Evolutionary conservation across 2,329 filamentous ascomycete genomes (phyloP), one percentile per base, ranked within the genome.

Genomic region (Neofusicoccum laricinum): DNA sequence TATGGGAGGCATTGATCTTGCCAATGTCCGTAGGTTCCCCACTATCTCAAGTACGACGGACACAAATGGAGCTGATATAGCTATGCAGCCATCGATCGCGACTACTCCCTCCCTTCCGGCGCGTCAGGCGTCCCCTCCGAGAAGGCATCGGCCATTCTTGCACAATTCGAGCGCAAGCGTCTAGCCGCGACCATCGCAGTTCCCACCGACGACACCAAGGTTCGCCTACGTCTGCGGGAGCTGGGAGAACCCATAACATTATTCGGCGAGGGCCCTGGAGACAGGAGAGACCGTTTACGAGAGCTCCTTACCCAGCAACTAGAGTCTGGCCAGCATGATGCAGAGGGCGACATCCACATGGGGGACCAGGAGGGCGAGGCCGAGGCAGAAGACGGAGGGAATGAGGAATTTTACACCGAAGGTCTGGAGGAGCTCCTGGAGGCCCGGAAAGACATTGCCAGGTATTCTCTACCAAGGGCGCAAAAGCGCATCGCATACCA

Each of bases 181-280:
- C 86, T 92, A 72, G 93, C 93, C 11, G 93, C 93, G 17, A 90
- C 90, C 11, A 91, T 98, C 70, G 90, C 91, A 12, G 95, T 99
- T 3, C 95, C 94, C 0, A 99, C 96, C 63, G 93, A 97, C 75
- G 95, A 99, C 81, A 88, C 86, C 67, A 88, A 91, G 71, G 93
- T 99, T 53, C 90, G 93, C 66, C 83, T 88, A 41, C 88, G 87
- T 69, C 84, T 98, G 65, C 88, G 95, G 68, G 90, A 95, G 71
- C 84, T 97, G 68, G 92, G 91, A n/a, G 91, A 99, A 74, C 95
- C 95, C 11, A 88, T 98, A 63, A 99, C 94, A 0, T 83, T 98
- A 0, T 99, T 99, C 69, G 95, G 93, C 65, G 95, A 99, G 79
- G 92, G 91, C 0, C 89, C 89, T 1, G 88, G 86, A 30, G 94